Evolutionary conservation across 2,329 filamentous ascomycete species (phyloP).

Genomic region (Phyllosticta paracitricarpa): DNA sequence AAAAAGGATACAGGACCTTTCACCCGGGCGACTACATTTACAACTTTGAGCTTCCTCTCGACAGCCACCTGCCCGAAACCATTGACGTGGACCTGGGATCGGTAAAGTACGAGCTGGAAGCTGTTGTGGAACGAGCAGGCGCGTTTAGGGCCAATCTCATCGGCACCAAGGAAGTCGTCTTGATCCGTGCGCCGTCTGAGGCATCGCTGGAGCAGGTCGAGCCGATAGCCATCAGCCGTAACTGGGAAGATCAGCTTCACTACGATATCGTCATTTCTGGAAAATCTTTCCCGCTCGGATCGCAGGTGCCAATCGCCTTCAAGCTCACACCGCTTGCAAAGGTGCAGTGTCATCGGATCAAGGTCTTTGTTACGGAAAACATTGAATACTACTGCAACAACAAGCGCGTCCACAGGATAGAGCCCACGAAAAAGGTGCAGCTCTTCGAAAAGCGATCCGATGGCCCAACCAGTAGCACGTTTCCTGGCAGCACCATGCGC

Average conservation of each 20-base stretch:
- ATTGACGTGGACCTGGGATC: constrained; percentile 78
- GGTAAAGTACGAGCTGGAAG: constrained; percentile 81
- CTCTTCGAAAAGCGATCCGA: constrained; percentile 84
- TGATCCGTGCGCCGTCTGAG: constrained; percentile 79
- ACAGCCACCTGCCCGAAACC: constrained; percentile 70
- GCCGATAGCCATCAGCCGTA: constrained; percentile 84
- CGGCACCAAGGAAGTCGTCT: constrained; percentile 68
- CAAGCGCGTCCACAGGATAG: constrained; percentile 73
- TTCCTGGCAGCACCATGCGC: constrained; percentile 63
- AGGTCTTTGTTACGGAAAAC: constrained; percentile 83
- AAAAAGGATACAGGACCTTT: constrained; percentile 81
- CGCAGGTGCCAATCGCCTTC: constrained; percentile 84
- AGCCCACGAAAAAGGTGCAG: constrained; percentile 72
- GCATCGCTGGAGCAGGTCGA: constrained; percentile 84
- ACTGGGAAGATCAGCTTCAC: constrained; percentile 90
- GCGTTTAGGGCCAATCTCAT: constrained; percentile 84
- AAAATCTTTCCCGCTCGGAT: constrained; percentile 84
- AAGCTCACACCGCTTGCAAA: constrained; percentile 88
- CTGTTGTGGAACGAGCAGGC: constrained; percentile 73
- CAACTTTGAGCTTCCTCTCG: constrained; percentile 74
- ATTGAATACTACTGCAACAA: constrained; percentile 86
- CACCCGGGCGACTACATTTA: constrained; percentile 63
- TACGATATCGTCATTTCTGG: constrained; percentile 96
- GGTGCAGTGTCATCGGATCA: constrained; percentile 85
- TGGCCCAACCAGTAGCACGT: constrained; percentile 61